Conservation (phyloP, 441 rosid genomes). For the Corymbia citriodora region DNA sequence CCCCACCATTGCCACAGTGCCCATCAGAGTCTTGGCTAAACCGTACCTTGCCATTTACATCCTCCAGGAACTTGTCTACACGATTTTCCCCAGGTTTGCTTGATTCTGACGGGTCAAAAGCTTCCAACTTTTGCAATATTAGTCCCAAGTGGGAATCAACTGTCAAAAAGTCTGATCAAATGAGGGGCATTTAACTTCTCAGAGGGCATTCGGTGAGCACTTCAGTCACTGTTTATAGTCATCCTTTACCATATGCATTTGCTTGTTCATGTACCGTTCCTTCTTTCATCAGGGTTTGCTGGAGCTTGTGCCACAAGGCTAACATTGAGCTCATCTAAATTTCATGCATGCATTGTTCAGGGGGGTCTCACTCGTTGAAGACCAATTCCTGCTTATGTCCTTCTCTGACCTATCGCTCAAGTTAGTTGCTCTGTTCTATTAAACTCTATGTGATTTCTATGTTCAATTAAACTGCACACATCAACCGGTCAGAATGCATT, state of each 20-base stretch:
- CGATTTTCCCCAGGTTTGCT: neutral
- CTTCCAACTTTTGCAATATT: neutral
- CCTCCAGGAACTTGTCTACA: neutral
- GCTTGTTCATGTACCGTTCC: neutral
- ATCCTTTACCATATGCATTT: neutral
- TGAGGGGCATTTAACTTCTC: neutral
- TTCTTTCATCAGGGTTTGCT: neutral
- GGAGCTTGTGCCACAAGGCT: neutral
- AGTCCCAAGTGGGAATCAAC: neutral
- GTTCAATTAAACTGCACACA: neutral
- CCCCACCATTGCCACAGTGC: constrained; percentile 6
- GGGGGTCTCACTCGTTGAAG: neutral
- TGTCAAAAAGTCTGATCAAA: neutral
- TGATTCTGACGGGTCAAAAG: neutral
- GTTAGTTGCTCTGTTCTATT: neutral
- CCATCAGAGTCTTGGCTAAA: constrained; percentile 14
- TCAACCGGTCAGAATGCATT: neutral
- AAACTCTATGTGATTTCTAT: neutral
- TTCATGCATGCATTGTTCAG: neutral
- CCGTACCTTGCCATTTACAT: constrained; percentile 1
- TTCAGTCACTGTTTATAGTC: neutral
- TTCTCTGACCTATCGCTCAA: neutral
- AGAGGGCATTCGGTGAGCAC: neutral
- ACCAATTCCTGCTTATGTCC: neutral
- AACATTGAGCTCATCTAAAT: neutral